phyloP scores from a whole-genome alignment of 257 asterid species.

The Gardenia jasminoides region DNA sequence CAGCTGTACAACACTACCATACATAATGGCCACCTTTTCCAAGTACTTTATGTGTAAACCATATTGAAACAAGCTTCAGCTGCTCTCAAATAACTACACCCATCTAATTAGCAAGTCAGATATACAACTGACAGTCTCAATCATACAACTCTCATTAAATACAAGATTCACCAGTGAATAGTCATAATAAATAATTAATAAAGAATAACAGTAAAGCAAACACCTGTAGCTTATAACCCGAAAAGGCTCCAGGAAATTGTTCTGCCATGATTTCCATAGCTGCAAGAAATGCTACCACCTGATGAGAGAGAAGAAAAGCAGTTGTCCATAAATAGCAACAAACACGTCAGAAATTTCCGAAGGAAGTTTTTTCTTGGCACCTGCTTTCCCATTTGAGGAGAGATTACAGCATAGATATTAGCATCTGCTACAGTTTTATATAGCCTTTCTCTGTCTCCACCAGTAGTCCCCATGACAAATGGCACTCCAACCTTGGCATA shows the following conservation, averaged over 20 bases:
- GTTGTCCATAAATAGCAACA: slow-evolving; percentile 8
- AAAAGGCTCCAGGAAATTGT: slow-evolving; percentile 94
- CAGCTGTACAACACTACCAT: too few relatives aligned
- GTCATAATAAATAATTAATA: background rate
- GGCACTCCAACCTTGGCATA: slow-evolving; percentile 95
- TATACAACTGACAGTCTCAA: too few relatives aligned
- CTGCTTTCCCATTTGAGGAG: slow-evolving; percentile 99
- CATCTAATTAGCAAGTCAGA: too few relatives aligned
- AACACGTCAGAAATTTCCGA: background rate
- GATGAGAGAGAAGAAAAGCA: slow-evolving; percentile 10
- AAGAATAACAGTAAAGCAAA: slow-evolving; percentile 16
- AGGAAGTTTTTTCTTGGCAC: slow-evolving; percentile 31
- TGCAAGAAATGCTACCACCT: slow-evolving; percentile 99
- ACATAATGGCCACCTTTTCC: too few relatives aligned
- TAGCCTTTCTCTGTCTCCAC: slow-evolving; percentile 89
- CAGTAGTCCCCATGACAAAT: slow-evolving; percentile 97
- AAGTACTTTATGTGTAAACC: too few relatives aligned
- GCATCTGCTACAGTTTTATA: slow-evolving; percentile 75
- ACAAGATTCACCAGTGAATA: too few relatives aligned
- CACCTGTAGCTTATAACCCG: slow-evolving; percentile 86
- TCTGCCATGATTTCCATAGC: slow-evolving; percentile 90
- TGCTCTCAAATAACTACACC: too few relatives aligned
- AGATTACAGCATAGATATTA: slow-evolving; percentile 79
- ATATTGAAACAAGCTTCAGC: too few relatives aligned
- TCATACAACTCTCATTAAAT: too few relatives aligned